Evolutionary conservation across 208 protist species (phyloP).

Genomic region (Wallacemonas sp.): DNA sequence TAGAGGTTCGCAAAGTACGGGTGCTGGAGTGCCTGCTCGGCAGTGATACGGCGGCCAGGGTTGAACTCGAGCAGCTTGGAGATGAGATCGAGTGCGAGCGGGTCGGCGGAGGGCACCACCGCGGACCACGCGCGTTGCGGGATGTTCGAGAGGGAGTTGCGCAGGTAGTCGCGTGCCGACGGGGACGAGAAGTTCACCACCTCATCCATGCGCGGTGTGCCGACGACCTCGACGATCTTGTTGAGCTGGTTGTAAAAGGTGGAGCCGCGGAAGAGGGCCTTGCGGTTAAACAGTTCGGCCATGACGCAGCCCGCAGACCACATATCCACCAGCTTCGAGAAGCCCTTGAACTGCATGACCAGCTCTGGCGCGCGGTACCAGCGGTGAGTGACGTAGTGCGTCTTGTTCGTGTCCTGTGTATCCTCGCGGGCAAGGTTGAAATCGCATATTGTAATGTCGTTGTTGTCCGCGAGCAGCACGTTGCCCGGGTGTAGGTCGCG

Average conservation of each 20-base stretch:
- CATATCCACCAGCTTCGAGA: constrained; percentile 89
- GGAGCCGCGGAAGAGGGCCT: constrained; percentile 88
- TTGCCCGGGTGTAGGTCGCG: constrained; percentile 91
- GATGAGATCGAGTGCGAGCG: constrained; percentile 77
- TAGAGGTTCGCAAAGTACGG: constrained; percentile 87
- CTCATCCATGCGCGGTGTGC: constrained; percentile 89
- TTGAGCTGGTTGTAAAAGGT: constrained; percentile 93
- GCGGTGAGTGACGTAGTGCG: constrained; percentile 94
- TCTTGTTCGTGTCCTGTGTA: constrained; percentile 82
- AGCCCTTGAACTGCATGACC: constrained; percentile 95
- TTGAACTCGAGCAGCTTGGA: constrained; percentile 84
- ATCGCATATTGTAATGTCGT: constrained; percentile 95
- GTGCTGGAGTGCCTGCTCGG: constrained; percentile 84
- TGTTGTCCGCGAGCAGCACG: constrained; percentile 90
- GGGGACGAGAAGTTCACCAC: constrained; percentile 83
- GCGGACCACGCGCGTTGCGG: constrained; percentile 45
- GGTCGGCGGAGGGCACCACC: constrained; percentile 69
- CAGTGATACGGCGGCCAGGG: constrained; percentile 72
- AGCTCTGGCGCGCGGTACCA: constrained; percentile 98
- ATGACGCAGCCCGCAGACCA: constrained; percentile 92
- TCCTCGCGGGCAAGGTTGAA: constrained; percentile 96
- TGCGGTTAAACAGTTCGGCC: constrained; percentile 90
- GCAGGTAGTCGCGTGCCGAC: constrained; percentile 85
- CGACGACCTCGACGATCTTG: constrained; percentile 91
- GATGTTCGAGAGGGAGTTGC: constrained; percentile 65